These are phyloP conservation scores for Triticum monococcum DNA, from an alignment of 176 grass and related monocot genomes.

Conservation along the genomic window DNA sequence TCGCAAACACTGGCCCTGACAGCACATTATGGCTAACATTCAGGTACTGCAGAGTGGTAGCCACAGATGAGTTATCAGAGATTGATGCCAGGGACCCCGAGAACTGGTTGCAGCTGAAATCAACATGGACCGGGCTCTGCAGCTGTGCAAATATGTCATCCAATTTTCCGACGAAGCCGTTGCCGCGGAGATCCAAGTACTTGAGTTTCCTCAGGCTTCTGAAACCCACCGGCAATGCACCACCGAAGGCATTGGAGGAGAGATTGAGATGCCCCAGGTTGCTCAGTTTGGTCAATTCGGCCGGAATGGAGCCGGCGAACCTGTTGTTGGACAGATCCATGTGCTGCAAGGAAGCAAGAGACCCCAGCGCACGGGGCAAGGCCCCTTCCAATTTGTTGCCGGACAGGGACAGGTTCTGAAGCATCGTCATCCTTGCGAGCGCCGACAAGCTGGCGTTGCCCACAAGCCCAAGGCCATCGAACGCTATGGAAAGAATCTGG, in stretches of 20 bases:
- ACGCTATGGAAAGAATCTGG: slow-evolving; percentile 51
- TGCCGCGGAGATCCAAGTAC: slow-evolving; percentile 67
- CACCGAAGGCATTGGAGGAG: slow-evolving; percentile 62
- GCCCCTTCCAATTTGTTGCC: slow-evolving; percentile 58
- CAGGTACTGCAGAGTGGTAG: slow-evolving; percentile 56
- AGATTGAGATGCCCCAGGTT: slow-evolving; percentile 66
- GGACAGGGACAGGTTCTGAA: slow-evolving; percentile 73
- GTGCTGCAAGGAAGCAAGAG: slow-evolving; percentile 43
- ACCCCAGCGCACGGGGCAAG: slow-evolving; percentile 45
- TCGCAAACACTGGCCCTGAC: slow-evolving; percentile 68
- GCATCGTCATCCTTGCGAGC: slow-evolving; percentile 62
- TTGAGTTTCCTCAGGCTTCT: slow-evolving; percentile 60
- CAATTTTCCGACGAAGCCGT: slow-evolving; percentile 58
- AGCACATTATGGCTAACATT: slow-evolving; percentile 82
- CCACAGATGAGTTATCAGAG: slow-evolving; percentile 60
- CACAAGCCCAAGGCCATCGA: slow-evolving; percentile 66
- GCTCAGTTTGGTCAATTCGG: slow-evolving; percentile 43
- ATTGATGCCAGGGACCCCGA: slow-evolving; percentile 61
- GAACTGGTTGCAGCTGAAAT: slow-evolving; percentile 82
- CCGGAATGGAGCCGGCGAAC: slow-evolving; percentile 54
- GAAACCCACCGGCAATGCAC: slow-evolving; percentile 50
- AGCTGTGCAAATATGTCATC: slow-evolving; percentile 60
- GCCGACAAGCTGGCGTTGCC: slow-evolving; percentile 62
- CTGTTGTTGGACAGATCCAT: slow-evolving; percentile 69
- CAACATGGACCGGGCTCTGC: slow-evolving; percentile 59